These are phyloP conservation scores for Raddia guianensis DNA, from an alignment of 176 grass and related monocot species.

Conservation along the genomic window DNA sequence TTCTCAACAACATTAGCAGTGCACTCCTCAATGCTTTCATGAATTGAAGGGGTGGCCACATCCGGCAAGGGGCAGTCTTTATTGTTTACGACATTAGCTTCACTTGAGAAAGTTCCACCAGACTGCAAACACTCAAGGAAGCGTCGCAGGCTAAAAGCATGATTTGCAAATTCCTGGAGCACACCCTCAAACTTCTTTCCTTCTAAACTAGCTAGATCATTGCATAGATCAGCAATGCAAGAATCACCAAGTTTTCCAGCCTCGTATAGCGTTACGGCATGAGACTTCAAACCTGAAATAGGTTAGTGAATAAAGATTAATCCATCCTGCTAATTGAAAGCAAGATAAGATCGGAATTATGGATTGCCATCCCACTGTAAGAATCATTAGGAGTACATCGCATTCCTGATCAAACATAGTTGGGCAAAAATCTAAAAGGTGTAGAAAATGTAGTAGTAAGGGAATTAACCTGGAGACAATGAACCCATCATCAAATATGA, in stretches of 20 bases:
- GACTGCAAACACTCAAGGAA: conserved; percentile 87
- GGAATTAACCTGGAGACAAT: conserved; percentile 79
- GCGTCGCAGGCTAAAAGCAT: conserved; percentile 87
- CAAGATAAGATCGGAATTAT: conserved; percentile 14
- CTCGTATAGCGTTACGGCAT: conserved; percentile 94
- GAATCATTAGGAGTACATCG: not conserved
- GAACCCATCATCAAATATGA: conserved; percentile 99
- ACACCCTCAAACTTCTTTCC: conserved; percentile 92
- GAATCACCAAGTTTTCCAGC: conserved; percentile 90
- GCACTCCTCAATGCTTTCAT: conserved; percentile 18
- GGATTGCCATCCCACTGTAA: not conserved
- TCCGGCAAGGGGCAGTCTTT: conserved; percentile 28
- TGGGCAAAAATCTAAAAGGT: not conserved
- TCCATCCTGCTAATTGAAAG: conserved; percentile 1
- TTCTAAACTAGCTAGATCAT: conserved; percentile 86
- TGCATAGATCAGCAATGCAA: conserved; percentile 78
- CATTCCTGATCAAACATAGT: not conserved
- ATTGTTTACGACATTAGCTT: conserved; percentile 36
- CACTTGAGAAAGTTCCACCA: conserved; percentile 56
- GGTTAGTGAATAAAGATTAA: conserved; percentile 18
- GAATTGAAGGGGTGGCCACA: conserved; percentile 14
- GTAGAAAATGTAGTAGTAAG: not conserved
- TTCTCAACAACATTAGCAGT: conserved; percentile 5
- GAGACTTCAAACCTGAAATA: conserved; percentile 83
- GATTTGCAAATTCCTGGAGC: conserved; percentile 93